phyloP scores from a whole-genome alignment of 768 basidiomycete species.

The Kwoniella newhampshirensis region DNA sequence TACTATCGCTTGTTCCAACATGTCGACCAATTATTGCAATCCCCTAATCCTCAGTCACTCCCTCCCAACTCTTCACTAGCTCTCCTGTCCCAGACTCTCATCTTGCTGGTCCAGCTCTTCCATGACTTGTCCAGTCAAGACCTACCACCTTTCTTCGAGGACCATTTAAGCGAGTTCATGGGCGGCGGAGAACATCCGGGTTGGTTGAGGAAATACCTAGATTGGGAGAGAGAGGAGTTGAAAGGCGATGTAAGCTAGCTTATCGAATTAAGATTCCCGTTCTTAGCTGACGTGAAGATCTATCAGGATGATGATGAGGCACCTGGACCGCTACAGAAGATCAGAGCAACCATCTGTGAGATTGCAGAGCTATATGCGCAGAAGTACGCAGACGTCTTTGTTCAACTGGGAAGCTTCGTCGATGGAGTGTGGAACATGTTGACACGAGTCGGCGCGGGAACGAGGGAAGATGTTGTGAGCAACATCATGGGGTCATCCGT shows the following conservation, averaged over 20 bases:
- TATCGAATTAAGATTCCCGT: neutral
- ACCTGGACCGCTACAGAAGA: slow-evolving; percentile 81
- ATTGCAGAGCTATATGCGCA: slow-evolving; percentile 70
- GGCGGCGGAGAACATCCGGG: slow-evolving; percentile 54
- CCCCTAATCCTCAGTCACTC: slow-evolving; percentile 41
- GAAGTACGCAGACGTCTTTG: slow-evolving; percentile 56
- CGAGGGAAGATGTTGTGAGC: slow-evolving; percentile 71
- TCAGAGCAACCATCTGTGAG: slow-evolving; percentile 86
- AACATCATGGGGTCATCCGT: too few relatives aligned
- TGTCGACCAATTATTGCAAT: slow-evolving; percentile 55
- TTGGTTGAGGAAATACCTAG: slow-evolving; percentile 76
- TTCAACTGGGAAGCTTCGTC: slow-evolving; percentile 62
- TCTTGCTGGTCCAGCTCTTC: slow-evolving; percentile 79
- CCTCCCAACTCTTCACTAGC: slow-evolving; percentile 53
- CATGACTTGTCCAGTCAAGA: slow-evolving; percentile 95
- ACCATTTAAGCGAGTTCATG: slow-evolving; percentile 80
- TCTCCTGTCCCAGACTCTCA: slow-evolving; percentile 68
- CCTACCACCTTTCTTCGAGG: slow-evolving; percentile 90
- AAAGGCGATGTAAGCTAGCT: slow-evolving; percentile 64
- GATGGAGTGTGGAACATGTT: slow-evolving; percentile 87
- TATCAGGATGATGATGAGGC: slow-evolving; percentile 66
- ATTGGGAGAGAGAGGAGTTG: slow-evolving; percentile 72
- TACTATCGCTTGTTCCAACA: slow-evolving; percentile 77
- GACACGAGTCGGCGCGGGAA: slow-evolving; percentile 62
- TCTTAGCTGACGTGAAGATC: neutral